Conservation (phyloP, 805 yeast genomes). For the Candida insectorum region DNA sequence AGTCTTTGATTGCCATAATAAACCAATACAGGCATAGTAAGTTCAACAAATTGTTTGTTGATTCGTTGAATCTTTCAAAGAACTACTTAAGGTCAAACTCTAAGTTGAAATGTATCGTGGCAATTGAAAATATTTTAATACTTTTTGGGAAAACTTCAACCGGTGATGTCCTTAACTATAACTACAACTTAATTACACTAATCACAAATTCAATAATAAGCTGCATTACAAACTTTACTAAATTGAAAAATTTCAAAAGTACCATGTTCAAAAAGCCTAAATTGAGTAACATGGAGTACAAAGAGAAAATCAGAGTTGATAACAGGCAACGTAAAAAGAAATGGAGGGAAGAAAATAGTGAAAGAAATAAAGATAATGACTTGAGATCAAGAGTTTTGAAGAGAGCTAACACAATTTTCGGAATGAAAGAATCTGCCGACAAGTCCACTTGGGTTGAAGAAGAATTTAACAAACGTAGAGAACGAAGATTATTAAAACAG, state of each 20-base stretch:
- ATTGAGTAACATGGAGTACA: slow-evolving; percentile 35
- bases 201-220: slow-evolving; percentile 18
- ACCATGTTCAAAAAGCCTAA: slow-evolving; percentile 21
- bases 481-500: slow-evolving; percentile 52
- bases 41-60: slow-evolving; percentile 9
- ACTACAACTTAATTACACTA: slow-evolving; percentile 9
- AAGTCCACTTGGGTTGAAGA: slow-evolving; percentile 65
- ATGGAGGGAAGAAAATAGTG: slow-evolving; percentile 79
- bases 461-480: slow-evolving; percentile 66
- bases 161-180: slow-evolving; percentile 9
- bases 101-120: slow-evolving; percentile 7
- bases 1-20: slow-evolving; percentile 11
- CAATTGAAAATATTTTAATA: slow-evolving; percentile 13
- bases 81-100: slow-evolving; percentile 9
- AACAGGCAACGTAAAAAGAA: slow-evolving; percentile 76
- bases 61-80: slow-evolving; percentile 12
- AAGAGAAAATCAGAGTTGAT: slow-evolving; percentile 59
- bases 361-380: slow-evolving; percentile 85
- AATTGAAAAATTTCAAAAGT: slow-evolving; percentile 15
- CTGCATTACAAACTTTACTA: slow-evolving; percentile 22
- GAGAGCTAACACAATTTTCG: slow-evolving; percentile 66
- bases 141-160: slow-evolving; percentile 10
- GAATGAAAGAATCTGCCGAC: slow-evolving; percentile 52
- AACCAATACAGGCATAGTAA: slow-evolving; percentile 10
- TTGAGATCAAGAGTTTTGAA: slow-evolving; percentile 72